Conservation (phyloP, 2,329 filamentous ascomycete genomes). For the Meredithiella fracta region DNA sequence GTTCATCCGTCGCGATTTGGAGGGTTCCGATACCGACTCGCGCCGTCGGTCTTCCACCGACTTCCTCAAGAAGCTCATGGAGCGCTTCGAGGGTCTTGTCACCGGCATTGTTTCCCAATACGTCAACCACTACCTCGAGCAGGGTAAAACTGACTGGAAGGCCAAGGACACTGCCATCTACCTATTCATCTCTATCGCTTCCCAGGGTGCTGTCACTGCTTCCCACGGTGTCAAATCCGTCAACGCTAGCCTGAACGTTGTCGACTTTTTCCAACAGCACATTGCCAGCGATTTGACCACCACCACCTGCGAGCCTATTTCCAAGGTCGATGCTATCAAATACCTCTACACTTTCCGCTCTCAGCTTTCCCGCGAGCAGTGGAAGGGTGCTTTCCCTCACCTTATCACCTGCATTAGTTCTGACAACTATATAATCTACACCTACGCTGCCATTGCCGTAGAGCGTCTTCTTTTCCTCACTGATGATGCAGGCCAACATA, state of each 20-base stretch:
- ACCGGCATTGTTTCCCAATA: conserved; percentile 79
- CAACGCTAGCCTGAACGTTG: conserved; percentile 73
- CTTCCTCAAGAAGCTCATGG: conserved; percentile 76
- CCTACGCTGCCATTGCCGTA: conserved; percentile 91
- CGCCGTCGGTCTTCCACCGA: conserved; percentile 83
- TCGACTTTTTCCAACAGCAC: conserved; percentile 88
- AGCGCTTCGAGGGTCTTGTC: conserved; percentile 72
- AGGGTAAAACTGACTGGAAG: conserved; percentile 76
- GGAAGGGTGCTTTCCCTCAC: conserved; percentile 75
- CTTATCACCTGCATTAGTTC: conserved; percentile 84
- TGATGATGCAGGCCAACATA: conserved; percentile 54
- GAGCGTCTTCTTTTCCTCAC: conserved; percentile 78
- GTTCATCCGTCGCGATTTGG: conserved; percentile 86
- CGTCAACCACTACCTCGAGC: conserved; percentile 70
- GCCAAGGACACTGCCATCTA: conserved; percentile 97
- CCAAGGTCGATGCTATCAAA: conserved; percentile 96
- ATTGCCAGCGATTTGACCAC: conserved; percentile 75
- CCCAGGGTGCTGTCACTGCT: conserved; percentile 74
- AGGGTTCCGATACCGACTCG: conserved; percentile 92
- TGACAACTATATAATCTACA: conserved; percentile 90
- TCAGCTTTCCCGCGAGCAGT: conserved; percentile 80
- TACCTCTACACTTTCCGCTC: conserved; percentile 95
- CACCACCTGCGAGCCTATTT: conserved; percentile 58
- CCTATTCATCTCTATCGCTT: conserved; percentile 83
- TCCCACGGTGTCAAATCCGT: conserved; percentile 81